Percentiles rank a stretch among this genome's conserved stretches.
These are phyloP conservation scores for Leccinum ponderosum DNA, from an alignment of 1,284 basidiomycete genomes.

Conservation along the genomic window DNA sequence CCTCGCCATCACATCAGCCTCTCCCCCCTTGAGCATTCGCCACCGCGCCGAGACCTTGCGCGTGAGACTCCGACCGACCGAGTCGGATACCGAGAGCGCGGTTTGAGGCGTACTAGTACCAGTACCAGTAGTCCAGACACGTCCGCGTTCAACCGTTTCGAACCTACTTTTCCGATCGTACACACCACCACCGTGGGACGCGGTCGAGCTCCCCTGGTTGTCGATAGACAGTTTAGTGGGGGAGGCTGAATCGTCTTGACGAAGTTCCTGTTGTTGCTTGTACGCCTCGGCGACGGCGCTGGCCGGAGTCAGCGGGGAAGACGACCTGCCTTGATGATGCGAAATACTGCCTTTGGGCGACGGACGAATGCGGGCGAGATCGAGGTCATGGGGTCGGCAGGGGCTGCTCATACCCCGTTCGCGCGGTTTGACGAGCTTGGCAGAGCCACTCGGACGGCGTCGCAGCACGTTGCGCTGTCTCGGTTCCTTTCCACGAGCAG, in stretches of 20 bases:
- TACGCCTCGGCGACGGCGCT: slow-evolving; percentile 58
- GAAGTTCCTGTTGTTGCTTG: slow-evolving; percentile 47
- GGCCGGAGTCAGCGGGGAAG: slow-evolving; percentile 50
- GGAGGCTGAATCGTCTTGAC: slow-evolving; percentile 12
- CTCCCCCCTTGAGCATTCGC: too few relatives aligned
- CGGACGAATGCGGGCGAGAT: not conserved
- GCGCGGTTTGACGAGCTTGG: slow-evolving; percentile 29
- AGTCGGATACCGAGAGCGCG: slow-evolving; percentile 9
- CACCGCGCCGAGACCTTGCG: slow-evolving; percentile 42
- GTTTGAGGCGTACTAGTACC: not conserved
- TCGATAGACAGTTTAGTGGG: slow-evolving; percentile 12
- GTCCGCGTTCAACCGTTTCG: slow-evolving; percentile 8
- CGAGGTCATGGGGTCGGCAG: not conserved
- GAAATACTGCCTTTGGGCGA: not conserved
- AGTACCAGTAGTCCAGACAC: not conserved
- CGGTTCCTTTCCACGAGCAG: slow-evolving; percentile 20
- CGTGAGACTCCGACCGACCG: slow-evolving; percentile 15
- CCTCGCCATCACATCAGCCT: too few relatives aligned
- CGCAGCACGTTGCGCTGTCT: slow-evolving; percentile 46
- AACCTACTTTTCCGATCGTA: slow-evolving; percentile 13
- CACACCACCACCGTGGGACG: slow-evolving; percentile 5
- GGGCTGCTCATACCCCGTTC: slow-evolving; percentile 12
- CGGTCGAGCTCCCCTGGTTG: slow-evolving; percentile 7
- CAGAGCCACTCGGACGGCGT: slow-evolving; percentile 41
- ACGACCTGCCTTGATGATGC: not conserved